Base-by-base conservation (phyloP, 2,329 filamentous ascomycete species). In the Venturiaceae sp. region DNA sequence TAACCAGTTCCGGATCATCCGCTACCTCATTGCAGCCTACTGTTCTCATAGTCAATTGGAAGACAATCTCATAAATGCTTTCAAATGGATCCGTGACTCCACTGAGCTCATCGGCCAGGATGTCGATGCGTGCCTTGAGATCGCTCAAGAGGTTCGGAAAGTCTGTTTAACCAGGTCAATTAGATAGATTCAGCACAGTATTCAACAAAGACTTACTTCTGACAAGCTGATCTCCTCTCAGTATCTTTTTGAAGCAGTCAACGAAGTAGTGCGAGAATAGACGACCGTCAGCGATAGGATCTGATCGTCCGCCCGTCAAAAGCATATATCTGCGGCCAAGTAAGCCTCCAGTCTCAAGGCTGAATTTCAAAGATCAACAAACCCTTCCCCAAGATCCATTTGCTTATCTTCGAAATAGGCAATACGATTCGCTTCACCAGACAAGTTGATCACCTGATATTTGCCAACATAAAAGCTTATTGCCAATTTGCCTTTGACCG, bases 31-130 rank as follows among this genome's bases (percentile, higher is more conserved):
- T 70, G 54, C 74, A 74, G 5, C 78, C 81, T 1, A 83, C 72
- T 4, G 75, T 78, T 14, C 81, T 75, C 70, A 83, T 81, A 3
- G 80, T 83, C n/a, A 83, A 72, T 64, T 77, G 73, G 66, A 79
- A 84, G 1, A 83, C 72, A 58, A 81, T 70, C 5, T 71, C 66
- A 64, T 81, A 82, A 53, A 83, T 71, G 64, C 73, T 73, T 34
- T 81, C 73, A 63, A 83, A 83, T 0, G 80, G 80, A 61, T 83
- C 74, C 6, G 78, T 77, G 6, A 74, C 66, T 8, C 69, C 70
- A 9, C 63, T 63, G 5, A 67, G 63, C 34, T 69, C 64, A 2
- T 64, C 64, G 3, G 66, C 67, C 7, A 81, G 69, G 3, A 61
- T 62, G 13, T 76, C 68, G 19, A 79, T 66, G 0, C 68, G 67